These are phyloP conservation scores for Tranzscheliella williamsii DNA, from an alignment of 1,284 basidiomycete genomes.

Conservation along the genomic window DNA sequence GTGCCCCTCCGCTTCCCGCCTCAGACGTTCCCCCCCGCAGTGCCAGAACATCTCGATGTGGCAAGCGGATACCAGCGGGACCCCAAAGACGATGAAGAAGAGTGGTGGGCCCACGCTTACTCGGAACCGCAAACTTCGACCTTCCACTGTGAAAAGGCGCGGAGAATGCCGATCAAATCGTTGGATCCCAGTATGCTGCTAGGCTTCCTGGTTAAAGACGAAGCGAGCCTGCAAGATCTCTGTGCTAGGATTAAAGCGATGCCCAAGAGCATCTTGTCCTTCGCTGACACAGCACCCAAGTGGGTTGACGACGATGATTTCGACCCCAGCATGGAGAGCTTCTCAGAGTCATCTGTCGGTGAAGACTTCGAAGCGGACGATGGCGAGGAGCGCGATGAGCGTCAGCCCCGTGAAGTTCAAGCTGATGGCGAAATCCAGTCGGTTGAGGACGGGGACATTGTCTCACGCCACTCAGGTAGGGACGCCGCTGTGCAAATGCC, in stretches of 20 bases:
- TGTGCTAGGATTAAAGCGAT: constrained; percentile 65
- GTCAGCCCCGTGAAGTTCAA: too few species aligned
- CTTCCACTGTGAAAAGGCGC: constrained; percentile 89
- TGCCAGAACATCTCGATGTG: constrained; percentile 12
- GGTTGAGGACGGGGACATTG: too few species aligned
- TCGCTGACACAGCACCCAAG: constrained; percentile 74
- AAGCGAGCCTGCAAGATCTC: constrained; percentile 82
- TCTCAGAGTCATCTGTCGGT: constrained; percentile 40
- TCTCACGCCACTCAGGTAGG: too few species aligned
- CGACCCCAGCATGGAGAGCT: constrained; percentile 69
- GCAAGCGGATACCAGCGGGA: constrained; percentile 7
- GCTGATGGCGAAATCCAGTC: too few species aligned
- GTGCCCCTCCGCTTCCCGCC: constrained; percentile 74
- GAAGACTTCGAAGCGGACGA: constrained; percentile 10
- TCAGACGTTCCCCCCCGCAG: constrained; percentile 36
- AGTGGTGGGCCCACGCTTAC: constrained; percentile 72
- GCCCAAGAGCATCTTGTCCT: constrained; percentile 58
- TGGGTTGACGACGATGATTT: constrained; percentile 81
- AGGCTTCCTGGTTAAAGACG: constrained; percentile 82
- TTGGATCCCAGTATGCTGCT: constrained; percentile 96
- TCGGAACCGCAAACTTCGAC: constrained; percentile 73
- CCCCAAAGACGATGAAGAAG: constrained; percentile 21
- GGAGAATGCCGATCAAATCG: constrained; percentile 88
- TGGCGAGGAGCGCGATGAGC: background rate
- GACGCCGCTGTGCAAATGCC: background rate